Evolutionary conservation across 805 yeast genomes (phyloP).

Genomic region (Barnettozyma botsteinii): DNA sequence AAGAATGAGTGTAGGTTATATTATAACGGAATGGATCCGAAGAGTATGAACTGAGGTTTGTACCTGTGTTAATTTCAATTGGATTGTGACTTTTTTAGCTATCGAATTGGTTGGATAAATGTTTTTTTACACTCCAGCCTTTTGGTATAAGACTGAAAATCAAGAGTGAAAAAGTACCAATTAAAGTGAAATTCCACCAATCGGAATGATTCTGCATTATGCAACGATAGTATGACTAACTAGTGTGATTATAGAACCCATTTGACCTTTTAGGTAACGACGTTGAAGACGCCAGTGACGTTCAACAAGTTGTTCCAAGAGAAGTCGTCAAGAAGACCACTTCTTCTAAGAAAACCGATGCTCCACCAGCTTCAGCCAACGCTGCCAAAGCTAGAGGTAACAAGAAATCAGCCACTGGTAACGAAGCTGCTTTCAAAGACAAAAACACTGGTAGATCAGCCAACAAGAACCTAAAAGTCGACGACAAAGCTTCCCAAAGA

Average conservation of each 20-base stretch:
- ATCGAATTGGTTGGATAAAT: no score
- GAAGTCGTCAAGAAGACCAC: slow-evolving; percentile 78
- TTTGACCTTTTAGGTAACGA: slow-evolving; percentile 82
- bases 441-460: slow-evolving; percentile 63
- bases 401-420: slow-evolving; percentile 69
- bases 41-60: no score
- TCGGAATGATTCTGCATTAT: no score
- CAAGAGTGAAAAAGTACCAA: no score
- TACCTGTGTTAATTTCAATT: no score
- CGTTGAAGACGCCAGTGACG: slow-evolving; percentile 66
- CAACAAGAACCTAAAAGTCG: slow-evolving; percentile 43
- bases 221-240: no score
- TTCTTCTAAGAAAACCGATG: slow-evolving; percentile 82
- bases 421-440: slow-evolving; percentile 81
- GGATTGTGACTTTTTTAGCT: no score
- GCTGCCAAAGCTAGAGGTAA: slow-evolving; percentile 71
- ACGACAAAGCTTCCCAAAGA: slow-evolving; percentile 53
- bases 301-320: slow-evolving; percentile 48
- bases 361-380: slow-evolving; percentile 76
- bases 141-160: no score
- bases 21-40: neutral
- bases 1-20: slow-evolving; percentile 11
- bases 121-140: no score
- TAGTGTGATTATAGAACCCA: slow-evolving; percentile 49
- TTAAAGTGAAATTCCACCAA: no score